These are phyloP conservation scores for Epichloe baconii DNA, from an alignment of 2,329 filamentous ascomycete species.

Conservation along the genomic window DNA sequence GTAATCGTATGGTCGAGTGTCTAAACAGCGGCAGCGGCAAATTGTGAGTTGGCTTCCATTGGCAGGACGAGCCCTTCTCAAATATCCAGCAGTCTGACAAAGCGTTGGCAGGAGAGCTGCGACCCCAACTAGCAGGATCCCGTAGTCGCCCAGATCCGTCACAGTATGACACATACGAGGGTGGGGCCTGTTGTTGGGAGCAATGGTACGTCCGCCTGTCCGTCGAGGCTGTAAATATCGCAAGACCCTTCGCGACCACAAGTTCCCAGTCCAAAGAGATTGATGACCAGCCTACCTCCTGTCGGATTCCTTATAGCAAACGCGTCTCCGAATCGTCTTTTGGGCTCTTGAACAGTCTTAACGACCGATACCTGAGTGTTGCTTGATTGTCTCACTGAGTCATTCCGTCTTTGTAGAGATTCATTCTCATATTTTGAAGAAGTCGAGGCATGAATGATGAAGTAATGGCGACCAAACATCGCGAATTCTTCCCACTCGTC, in stretches of 20 bases:
- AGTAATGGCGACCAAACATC: slow-evolving; percentile 74
- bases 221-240: slow-evolving; percentile 31
- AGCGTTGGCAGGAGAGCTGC: slow-evolving; percentile 59
- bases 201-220: slow-evolving; percentile 10
- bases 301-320: slow-evolving; percentile 26
- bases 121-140: slow-evolving; percentile 62
- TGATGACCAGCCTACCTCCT: slow-evolving; percentile 30
- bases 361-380: slow-evolving; percentile 6
- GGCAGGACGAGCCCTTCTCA: slow-evolving; percentile 29
- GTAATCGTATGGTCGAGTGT: slow-evolving; percentile 49
- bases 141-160: slow-evolving; percentile 46
- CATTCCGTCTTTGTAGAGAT: too few species aligned
- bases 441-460: slow-evolving; percentile 50
- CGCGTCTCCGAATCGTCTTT: slow-evolving; percentile 48
- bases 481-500: slow-evolving; percentile 96
- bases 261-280: slow-evolving; percentile 30
- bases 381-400: not conserved
- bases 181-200: slow-evolving; percentile 18
- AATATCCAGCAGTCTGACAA: slow-evolving; percentile 67
- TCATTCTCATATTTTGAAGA: not conserved
- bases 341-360: slow-evolving; percentile 10
- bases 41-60: slow-evolving; percentile 51
- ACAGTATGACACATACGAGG: slow-evolving; percentile 63
- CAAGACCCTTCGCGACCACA: slow-evolving; percentile 34
- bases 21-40: slow-evolving; percentile 64